Percentiles rank a stretch among this genome's conserved stretches.
Conservation (phyloP, 441 rosid species). For the Erodium chrysanthum region DNA sequence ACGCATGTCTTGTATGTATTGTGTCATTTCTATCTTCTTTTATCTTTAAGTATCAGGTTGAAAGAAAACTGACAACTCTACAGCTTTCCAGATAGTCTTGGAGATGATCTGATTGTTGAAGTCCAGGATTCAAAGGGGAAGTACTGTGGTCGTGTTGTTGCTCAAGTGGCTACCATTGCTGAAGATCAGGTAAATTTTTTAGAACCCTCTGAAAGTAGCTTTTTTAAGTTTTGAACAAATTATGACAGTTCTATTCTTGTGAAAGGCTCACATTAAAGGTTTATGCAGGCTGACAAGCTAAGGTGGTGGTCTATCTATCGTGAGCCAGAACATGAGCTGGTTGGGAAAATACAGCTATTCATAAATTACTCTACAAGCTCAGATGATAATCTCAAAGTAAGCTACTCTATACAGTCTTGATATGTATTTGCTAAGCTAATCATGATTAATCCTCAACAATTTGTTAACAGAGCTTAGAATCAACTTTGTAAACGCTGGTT, state of each 20-base stretch:
- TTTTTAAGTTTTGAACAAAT: conserved; percentile 13
- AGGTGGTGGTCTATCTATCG: conserved; percentile 93
- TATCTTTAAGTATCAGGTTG: conserved; percentile 15
- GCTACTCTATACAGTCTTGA: conserved; percentile 15
- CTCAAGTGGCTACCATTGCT: conserved; percentile 72
- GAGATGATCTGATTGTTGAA: conserved; percentile 89
- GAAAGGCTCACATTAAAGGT: conserved; percentile 27
- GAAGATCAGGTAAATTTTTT: conserved; percentile 60
- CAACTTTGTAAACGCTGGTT: not conserved
- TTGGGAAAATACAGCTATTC: conserved; percentile 79
- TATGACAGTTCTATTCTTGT: conserved; percentile 13
- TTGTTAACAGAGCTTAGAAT: not conserved
- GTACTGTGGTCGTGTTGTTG: conserved; percentile 81
- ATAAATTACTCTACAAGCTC: conserved; percentile 72
- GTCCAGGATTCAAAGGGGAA: conserved; percentile 80
- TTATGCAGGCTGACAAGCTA: conserved; percentile 72
- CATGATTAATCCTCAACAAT: not conserved
- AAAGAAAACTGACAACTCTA: conserved; percentile 27
- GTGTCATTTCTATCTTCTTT: conserved; percentile 14
- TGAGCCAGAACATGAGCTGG: conserved; percentile 89
- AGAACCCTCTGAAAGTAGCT: conserved; percentile 10
- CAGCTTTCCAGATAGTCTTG: conserved; percentile 95
- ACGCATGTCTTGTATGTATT: conserved; percentile 75
- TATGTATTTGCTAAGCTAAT: not conserved
- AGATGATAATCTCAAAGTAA: conserved; percentile 77